Percentiles rank a stretch among this genome's conserved stretches.
These are phyloP conservation scores for Lactarius sanguifluus DNA, from an alignment of 768 basidiomycete species.

Conservation along the genomic window DNA sequence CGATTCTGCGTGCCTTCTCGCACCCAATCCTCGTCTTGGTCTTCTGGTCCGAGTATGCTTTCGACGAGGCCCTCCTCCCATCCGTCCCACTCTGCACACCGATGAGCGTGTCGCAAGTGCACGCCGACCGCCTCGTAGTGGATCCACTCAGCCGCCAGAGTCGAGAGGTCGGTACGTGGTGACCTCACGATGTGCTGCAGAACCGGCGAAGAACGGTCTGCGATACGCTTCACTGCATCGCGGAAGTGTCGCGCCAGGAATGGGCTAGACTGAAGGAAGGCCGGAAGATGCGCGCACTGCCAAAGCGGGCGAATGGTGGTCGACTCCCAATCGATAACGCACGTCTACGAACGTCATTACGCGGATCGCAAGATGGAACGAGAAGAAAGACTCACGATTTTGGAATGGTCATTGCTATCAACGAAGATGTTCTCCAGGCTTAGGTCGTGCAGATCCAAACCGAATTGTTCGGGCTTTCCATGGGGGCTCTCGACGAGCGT, in stretches of 20 bases:
- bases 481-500: constrained; percentile 35
- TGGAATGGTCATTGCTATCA: constrained; percentile 61
- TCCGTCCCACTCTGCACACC: constrained; percentile 85
- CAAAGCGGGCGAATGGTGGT: constrained; percentile 86
- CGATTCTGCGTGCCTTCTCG: constrained; percentile 17
- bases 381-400: constrained; percentile 56
- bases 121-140: constrained; percentile 66
- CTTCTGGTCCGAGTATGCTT: constrained; percentile 71
- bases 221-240: constrained; percentile 55
- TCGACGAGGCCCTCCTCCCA: constrained; percentile 86
- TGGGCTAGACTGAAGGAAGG: constrained; percentile 74
- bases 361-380: constrained; percentile 4
- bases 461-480: constrained; percentile 59
- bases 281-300: constrained; percentile 80
- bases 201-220: constrained; percentile 30
- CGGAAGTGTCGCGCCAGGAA: constrained; percentile 74
- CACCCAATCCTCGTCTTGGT: constrained; percentile 73
- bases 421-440: constrained; percentile 86
- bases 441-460: constrained; percentile 82
- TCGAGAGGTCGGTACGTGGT: constrained; percentile 38
- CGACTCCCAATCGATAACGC: constrained; percentile 89
- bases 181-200: constrained; percentile 32
- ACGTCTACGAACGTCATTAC: constrained; percentile 51
- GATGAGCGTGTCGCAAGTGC: constrained; percentile 72
- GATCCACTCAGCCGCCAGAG: constrained; percentile 68